Percentiles rank a stretch among this genome's conserved stretches.
Conservation (phyloP, 805 yeast genomes). For the Metschnikowia cubensis region DNA sequence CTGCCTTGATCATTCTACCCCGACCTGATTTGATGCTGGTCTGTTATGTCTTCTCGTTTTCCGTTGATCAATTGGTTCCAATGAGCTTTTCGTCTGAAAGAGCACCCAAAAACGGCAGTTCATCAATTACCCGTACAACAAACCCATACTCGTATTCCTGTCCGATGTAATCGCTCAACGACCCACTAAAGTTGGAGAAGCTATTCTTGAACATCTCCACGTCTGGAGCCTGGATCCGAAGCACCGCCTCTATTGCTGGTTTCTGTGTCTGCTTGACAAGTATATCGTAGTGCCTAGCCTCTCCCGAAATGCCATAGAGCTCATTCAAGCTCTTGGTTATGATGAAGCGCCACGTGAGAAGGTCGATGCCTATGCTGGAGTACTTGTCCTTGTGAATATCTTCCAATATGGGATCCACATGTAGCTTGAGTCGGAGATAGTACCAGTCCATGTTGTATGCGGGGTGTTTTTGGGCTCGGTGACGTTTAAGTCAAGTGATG, state of each 20-base stretch:
- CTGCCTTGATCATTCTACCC: too few relatives aligned
- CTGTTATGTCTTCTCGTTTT: too few relatives aligned
- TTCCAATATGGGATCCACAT: conserved; percentile 20
- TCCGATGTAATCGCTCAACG: conserved; percentile 24
- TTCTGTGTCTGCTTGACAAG: conserved; percentile 15
- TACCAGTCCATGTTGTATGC: conserved; percentile 19
- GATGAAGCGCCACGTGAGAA: conserved; percentile 31
- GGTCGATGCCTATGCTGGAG: conserved; percentile 21
- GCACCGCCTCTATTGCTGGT: conserved; percentile 17
- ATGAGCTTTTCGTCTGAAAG: conserved; percentile 10
- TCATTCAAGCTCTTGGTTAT: conserved; percentile 22
- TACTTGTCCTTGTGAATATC: conserved; percentile 11
- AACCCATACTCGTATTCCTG: conserved; percentile 18
- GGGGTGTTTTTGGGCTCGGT: too few relatives aligned
- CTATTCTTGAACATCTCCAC: conserved; percentile 27
- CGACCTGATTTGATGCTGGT: too few relatives aligned
- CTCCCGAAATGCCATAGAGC: conserved; percentile 34
- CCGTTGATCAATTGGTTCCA: neutral
- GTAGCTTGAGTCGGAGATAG: conserved; percentile 23
- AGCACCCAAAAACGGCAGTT: conserved; percentile 21
- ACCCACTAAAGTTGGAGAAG: conserved; percentile 29
- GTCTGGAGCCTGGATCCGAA: conserved; percentile 31
- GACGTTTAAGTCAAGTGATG: too few relatives aligned
- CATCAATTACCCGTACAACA: conserved; percentile 16
- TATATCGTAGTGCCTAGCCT: conserved; percentile 29